Evolutionary conservation across 129 eudicot genomes (phyloP), one percentile per base, ranked within the genome.

Genomic region (Lonicera japonica): DNA sequence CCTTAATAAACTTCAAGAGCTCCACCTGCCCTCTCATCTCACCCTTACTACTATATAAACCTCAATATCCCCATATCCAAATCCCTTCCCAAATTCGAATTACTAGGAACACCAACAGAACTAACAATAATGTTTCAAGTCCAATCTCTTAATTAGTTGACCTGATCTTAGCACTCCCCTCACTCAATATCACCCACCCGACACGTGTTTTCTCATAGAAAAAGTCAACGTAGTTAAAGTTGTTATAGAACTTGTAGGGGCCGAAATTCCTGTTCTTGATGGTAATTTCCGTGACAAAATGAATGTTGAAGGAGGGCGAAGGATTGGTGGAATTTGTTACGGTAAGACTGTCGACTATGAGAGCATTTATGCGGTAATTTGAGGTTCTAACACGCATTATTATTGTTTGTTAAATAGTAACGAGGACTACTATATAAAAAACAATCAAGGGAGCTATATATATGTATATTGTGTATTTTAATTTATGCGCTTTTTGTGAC

Each of bases 201-300:
- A 45, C 67, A 3, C 17, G 11, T 0, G 18, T 43, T 13, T 52
- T 56, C 41, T 5, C 23, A 19, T 43, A 63, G 4, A 38, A 63
- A 52, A 45, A 63, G 1, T 40, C 46, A 38, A 63, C 9, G 11
- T 21, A 11, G 21, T 29, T 6, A 29, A 29, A 29, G 6, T 36
- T 13, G 20, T 14, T 11, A 0, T 21, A 11, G 19, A 20, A 63
- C 25, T 13, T 47, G 56, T 43, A 63, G 1, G 56, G 21, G 18
- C 67, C 67, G 19, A 45, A 45, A 14, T 63, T 63, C 22, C 20
- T 19, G 67, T 63, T 63, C 56, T 21, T 63, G 20, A 63, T 15
- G 12, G 56, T 46, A 7, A 63, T 19, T 43, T 11, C 36, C 14
- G 67, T 12, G 19, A 4, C 46, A 9, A 63, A 22, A 19, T 63